Conservation (phyloP, 345 rosid species). For the Linum tenue region DNA sequence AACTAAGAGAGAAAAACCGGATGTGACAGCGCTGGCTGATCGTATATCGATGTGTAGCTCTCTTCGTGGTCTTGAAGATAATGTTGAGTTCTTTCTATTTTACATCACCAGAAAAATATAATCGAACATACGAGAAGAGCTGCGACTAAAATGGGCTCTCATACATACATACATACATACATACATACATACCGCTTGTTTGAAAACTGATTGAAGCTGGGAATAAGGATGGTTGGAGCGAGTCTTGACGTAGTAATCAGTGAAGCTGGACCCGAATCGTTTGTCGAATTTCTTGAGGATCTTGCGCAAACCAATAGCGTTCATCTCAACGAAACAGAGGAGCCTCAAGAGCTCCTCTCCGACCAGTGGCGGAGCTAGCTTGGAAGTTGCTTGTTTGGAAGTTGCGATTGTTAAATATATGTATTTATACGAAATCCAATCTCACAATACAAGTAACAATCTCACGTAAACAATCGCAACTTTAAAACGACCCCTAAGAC, state of each 20-base stretch:
- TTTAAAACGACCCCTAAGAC: too few species aligned
- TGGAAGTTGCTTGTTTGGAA: too few species aligned
- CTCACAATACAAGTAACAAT: too few species aligned
- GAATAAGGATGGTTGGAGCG: slow-evolving; percentile 11
- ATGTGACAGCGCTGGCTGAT: background rate
- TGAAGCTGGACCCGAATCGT: slow-evolving; percentile 8
- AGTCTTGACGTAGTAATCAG: slow-evolving; percentile 10
- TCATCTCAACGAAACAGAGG: slow-evolving; percentile 9
- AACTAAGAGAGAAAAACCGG: slow-evolving; percentile 3
- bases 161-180: background rate
- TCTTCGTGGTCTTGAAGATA: slow-evolving; percentile 2
- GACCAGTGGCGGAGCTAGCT: too few species aligned
- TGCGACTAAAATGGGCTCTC: background rate
- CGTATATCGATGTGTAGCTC: slow-evolving; percentile 3
- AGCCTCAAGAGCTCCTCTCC: slow-evolving; percentile 5
- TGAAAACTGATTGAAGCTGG: slow-evolving; percentile 8
- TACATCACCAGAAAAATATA: background rate
- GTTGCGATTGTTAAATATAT: too few species aligned
- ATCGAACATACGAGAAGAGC: background rate
- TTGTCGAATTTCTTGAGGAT: slow-evolving; percentile 8
- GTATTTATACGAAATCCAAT: too few species aligned
- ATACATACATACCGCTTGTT: slow-evolving; percentile 1
- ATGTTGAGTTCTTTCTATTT: too few species aligned
- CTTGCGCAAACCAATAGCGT: slow-evolving; percentile 12
- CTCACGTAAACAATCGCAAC: too few species aligned